These are phyloP conservation scores for Thalassiosira hispida DNA, from an alignment of 352 stramenopile genomes.

Conservation along the genomic window DNA sequence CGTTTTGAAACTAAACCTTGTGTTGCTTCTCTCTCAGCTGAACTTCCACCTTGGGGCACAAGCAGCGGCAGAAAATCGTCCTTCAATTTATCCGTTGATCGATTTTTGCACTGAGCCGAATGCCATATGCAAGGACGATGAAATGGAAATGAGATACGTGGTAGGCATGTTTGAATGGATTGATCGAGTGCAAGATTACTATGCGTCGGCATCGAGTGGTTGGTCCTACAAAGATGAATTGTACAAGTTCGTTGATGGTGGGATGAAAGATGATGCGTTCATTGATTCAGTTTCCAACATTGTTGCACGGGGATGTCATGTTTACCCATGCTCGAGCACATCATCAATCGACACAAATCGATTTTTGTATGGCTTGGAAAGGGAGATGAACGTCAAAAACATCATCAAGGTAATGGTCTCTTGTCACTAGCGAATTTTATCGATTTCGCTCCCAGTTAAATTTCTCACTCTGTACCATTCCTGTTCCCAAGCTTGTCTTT, in stretches of 20 bases:
- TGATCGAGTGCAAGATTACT: conserved; percentile 5
- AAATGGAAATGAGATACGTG: conserved; percentile 20
- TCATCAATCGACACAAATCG: conserved; percentile 22
- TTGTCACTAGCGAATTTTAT: not conserved
- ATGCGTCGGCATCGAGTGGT: not conserved
- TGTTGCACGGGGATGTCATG: conserved; percentile 20
- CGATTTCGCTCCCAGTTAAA: not conserved
- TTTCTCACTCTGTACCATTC: not conserved
- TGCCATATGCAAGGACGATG: conserved; percentile 18
- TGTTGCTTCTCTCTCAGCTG: not conserved
- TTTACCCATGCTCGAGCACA: conserved; percentile 11
- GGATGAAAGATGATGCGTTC: conserved; percentile 18
- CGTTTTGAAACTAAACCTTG: not conserved
- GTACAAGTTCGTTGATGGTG: conserved; percentile 25
- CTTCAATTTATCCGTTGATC: conserved; percentile 29
- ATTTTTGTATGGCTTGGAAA: conserved; percentile 34
- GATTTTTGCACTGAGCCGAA: conserved; percentile 34
- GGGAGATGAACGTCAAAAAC: conserved; percentile 16
- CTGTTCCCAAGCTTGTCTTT: conserved; percentile 32
- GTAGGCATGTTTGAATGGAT: conserved; percentile 34
- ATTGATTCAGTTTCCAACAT: conserved; percentile 9
- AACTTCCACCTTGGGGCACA: conserved; percentile 29
- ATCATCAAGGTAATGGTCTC: conserved; percentile 5
- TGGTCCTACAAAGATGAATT: conserved; percentile 11
- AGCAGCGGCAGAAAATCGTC: conserved; percentile 27